phyloP scores from a whole-genome alignment of 805 yeast genomes.

The Clavispora carvajalis region DNA sequence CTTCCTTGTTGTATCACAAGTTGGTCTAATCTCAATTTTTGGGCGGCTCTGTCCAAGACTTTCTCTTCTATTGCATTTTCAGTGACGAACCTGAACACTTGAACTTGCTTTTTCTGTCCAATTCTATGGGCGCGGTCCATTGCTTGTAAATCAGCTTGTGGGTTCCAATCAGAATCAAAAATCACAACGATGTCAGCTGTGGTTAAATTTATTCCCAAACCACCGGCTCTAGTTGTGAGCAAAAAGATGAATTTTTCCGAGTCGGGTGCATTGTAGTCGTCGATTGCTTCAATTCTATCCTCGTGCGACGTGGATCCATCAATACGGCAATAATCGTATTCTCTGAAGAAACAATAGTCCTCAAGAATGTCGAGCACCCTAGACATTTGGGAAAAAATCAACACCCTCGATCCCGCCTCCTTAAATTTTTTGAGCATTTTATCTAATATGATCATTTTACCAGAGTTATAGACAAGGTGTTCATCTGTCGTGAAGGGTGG shows the following conservation, averaged over 20 bases:
- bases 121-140: conserved; percentile 98
- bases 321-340: conserved; percentile 81
- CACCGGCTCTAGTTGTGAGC: conserved; percentile 94
- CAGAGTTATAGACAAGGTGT: conserved; percentile 84
- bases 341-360: conserved; percentile 84
- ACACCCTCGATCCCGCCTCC: conserved; percentile 78
- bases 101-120: conserved; percentile 94
- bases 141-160: conserved; percentile 96
- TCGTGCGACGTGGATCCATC: conserved; percentile 94
- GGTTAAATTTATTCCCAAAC: conserved; percentile 88
- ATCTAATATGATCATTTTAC: conserved; percentile 86
- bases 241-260: conserved; percentile 80
- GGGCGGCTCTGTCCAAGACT: conserved; percentile 93
- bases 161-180: conserved; percentile 96
- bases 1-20: conserved; percentile 85
- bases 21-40: conserved; percentile 86
- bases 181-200: conserved; percentile 86
- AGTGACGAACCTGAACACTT: conserved; percentile 87
- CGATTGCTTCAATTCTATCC: conserved; percentile 88
- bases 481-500: conserved; percentile 97
- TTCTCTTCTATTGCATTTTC: conserved; percentile 96
- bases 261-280: conserved; percentile 79
- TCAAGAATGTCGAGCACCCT: conserved; percentile 84
- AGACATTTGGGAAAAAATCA: conserved; percentile 92
- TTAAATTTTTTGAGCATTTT: conserved; percentile 69